Evolutionary conservation across 1,139 yeast genomes (phyloP).

Genomic region (Pichia sp.): DNA sequence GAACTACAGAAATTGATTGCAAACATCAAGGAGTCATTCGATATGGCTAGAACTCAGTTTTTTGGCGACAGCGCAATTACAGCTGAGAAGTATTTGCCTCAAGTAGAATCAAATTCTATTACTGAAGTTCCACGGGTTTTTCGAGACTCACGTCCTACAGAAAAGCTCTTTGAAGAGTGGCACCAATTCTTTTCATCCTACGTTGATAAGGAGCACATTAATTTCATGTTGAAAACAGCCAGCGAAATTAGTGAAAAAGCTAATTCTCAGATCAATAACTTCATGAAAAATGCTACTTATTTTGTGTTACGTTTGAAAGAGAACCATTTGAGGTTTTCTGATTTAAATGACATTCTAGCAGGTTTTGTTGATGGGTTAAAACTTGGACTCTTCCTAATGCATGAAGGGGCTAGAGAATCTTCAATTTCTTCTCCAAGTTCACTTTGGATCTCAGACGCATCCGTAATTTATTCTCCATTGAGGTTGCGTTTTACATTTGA

Average conservation of each 20-base stretch:
- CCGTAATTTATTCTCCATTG: conserved; percentile 31
- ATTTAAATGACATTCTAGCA: conserved; percentile 68
- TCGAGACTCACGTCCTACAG: conserved; percentile 58
- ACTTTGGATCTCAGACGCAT: conserved; percentile 48
- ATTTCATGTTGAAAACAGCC: conserved; percentile 34
- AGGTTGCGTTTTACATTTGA: conserved; percentile 32
- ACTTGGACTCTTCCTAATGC: conserved; percentile 62
- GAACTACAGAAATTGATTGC: conserved; percentile 32
- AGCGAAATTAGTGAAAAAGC: conserved; percentile 30
- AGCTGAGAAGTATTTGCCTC: conserved; percentile 41
- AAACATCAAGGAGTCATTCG: conserved; percentile 42
- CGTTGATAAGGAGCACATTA: conserved; percentile 45
- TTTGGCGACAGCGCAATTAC: conserved; percentile 50
- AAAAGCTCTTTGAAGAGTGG: conserved; percentile 78
- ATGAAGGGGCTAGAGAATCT: conserved; percentile 13
- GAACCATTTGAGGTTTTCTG: conserved; percentile 59
- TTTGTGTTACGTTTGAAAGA: conserved; percentile 55
- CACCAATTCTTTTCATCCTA: conserved; percentile 63
- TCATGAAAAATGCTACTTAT: conserved; percentile 68
- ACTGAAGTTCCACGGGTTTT: conserved; percentile 57
- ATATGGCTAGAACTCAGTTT: conserved; percentile 41
- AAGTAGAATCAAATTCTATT: conserved; percentile 28
- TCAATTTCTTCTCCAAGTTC: conserved; percentile 27
- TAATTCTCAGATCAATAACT: conserved; percentile 47
- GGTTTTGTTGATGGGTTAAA: conserved; percentile 69